phyloP scores from a whole-genome alignment of 176 grass and related monocot genomes.

The Chloris gayana region DNA sequence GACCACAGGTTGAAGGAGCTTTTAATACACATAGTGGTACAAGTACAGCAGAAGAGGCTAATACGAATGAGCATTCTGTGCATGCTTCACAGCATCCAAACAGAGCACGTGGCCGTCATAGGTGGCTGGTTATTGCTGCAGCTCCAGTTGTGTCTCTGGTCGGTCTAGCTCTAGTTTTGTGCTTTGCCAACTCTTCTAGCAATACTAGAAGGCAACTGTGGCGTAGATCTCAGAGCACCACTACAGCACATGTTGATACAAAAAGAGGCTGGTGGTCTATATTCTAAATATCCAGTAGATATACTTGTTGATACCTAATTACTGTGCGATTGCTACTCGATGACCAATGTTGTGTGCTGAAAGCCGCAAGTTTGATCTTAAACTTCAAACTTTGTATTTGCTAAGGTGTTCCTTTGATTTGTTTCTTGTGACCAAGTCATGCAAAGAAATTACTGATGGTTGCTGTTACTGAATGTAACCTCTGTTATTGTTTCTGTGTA shows the following conservation, averaged over 20 bases:
- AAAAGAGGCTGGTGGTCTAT: conserved; percentile 90
- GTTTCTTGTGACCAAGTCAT: conserved; percentile 24
- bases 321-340: background rate
- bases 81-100: conserved; percentile 43
- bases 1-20: conserved; percentile 41
- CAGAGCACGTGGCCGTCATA: conserved; percentile 13
- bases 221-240: conserved; percentile 35
- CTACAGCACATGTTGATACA: conserved; percentile 39
- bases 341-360: conserved; percentile 19
- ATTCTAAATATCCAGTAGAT: conserved; percentile 48
- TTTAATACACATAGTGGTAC: conserved; percentile 18
- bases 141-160: conserved; percentile 73
- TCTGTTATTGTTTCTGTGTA: conserved; percentile 15
- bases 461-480: background rate
- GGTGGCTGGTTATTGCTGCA: conserved; percentile 69
- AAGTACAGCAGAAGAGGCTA: conserved; percentile 24
- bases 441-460: conserved; percentile 13
- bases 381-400: conserved; percentile 15
- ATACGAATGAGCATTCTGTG: conserved; percentile 23
- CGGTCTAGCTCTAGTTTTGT: conserved; percentile 77
- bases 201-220: conserved; percentile 44
- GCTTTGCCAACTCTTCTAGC: conserved; percentile 62
- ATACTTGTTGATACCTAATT: conserved; percentile 1
- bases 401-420: background rate
- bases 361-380: background rate